phyloP scores from a whole-genome alignment of 2,329 filamentous ascomycete species.

The Apiospora malaysiana region DNA sequence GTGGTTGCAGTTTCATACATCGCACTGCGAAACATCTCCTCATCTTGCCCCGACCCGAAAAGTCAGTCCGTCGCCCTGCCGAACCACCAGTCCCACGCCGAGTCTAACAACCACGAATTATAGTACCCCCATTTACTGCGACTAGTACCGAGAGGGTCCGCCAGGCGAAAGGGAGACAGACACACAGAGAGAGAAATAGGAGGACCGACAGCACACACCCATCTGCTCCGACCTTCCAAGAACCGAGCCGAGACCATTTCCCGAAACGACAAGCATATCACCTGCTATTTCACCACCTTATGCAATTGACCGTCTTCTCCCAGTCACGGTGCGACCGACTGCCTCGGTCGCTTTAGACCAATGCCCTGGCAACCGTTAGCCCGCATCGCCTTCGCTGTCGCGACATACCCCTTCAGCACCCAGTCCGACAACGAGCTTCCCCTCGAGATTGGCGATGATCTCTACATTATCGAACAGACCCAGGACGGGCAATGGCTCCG shows the following conservation, averaged over 20 bases:
- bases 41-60: not conserved
- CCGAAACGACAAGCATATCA: conserved; percentile 1
- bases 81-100: not conserved
- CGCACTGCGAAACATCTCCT: conserved; percentile 17
- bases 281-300: conserved; percentile 4
- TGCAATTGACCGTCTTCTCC: conserved; percentile 20
- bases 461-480: conserved; percentile 98
- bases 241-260: not conserved
- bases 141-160: not conserved
- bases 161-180: not conserved
- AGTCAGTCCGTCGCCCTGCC: not conserved
- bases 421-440: conserved; percentile 89
- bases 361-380: conserved; percentile 99
- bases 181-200: not conserved
- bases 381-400: conserved; percentile 96
- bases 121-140: not conserved
- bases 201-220: not conserved
- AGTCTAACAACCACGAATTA: not conserved
- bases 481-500: conserved; percentile 91
- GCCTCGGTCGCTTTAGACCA: conserved; percentile 34
- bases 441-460: conserved; percentile 95
- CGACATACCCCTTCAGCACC: conserved; percentile 91
- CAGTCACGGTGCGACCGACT: conserved; percentile 20
- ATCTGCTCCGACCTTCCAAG: not conserved
- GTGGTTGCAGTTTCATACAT: conserved; percentile 10